These are phyloP conservation scores for Dissophora globulifera DNA, from an alignment of 192 early-diverging fungal species.

Conservation along the genomic window DNA sequence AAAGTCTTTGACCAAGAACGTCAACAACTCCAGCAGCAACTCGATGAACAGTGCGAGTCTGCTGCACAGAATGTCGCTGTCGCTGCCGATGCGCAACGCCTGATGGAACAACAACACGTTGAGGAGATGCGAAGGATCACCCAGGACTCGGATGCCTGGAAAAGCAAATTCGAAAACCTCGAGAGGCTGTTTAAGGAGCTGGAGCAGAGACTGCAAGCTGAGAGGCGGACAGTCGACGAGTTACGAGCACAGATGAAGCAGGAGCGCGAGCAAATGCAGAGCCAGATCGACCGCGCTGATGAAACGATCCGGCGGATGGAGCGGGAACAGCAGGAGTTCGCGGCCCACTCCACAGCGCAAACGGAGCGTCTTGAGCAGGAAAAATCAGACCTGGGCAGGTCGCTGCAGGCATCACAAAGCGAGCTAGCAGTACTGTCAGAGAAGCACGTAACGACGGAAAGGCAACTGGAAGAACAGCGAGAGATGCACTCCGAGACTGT, in stretches of 20 bases:
- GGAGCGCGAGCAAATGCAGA: constrained; percentile 18
- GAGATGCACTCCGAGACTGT: constrained; percentile 17
- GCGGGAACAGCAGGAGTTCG: background rate
- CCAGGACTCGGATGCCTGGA: constrained; percentile 25
- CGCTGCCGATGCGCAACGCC: background rate
- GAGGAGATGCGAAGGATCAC: constrained; percentile 10
- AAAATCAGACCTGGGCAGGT: constrained; percentile 11
- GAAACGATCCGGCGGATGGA: constrained; percentile 10
- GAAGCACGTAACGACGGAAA: constrained; percentile 9
- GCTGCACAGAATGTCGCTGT: constrained; percentile 11
- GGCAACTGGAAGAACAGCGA: constrained; percentile 18
- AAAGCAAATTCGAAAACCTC: constrained; percentile 14
- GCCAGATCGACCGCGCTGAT: constrained; percentile 8
- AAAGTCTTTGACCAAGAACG: constrained; percentile 16
- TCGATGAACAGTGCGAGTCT: background rate
- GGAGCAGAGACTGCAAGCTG: constrained; percentile 21
- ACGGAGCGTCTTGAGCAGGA: constrained; percentile 2
- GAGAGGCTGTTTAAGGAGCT: constrained; percentile 21
- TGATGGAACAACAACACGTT: background rate
- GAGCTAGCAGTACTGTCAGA: constrained; percentile 5
- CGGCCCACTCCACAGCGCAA: background rate
- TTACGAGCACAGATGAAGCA: constrained; percentile 11
- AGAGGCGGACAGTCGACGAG: constrained; percentile 17
- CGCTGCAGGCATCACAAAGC: background rate
- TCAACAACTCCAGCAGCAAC: constrained; percentile 17